These are phyloP conservation scores for Rhazya stricta DNA, from an alignment of 257 asterid genomes.

Conservation along the genomic window DNA sequence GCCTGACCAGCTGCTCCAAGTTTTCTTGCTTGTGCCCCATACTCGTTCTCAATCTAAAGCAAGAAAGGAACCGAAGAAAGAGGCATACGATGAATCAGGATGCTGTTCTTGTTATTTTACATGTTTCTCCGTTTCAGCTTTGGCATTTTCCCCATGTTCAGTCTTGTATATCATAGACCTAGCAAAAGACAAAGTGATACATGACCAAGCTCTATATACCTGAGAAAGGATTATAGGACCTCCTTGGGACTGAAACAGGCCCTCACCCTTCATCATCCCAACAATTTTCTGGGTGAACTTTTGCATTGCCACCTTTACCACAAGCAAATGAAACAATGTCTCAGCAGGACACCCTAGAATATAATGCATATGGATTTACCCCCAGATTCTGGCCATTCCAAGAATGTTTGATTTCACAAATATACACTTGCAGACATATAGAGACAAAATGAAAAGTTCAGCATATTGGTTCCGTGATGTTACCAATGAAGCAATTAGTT, in stretches of 20 bases:
- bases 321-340: slow-evolving; percentile 9
- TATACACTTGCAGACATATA: not conserved
- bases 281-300: slow-evolving; percentile 55
- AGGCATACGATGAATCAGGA: not conserved
- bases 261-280: slow-evolving; percentile 59
- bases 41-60: slow-evolving; percentile 64
- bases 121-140: not conserved
- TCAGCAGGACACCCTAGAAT: not conserved
- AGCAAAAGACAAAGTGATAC: not conserved
- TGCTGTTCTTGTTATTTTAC: not conserved
- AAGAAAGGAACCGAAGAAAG: slow-evolving; percentile 1
- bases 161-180: not conserved
- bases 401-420: not conserved
- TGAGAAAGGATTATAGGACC: slow-evolving; percentile 78
- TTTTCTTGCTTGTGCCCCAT: slow-evolving; percentile 36
- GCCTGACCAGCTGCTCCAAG: slow-evolving; percentile 54
- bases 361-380: not conserved
- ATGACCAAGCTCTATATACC: slow-evolving; percentile 28
- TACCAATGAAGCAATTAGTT: not conserved
- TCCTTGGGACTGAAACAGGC: slow-evolving; percentile 56
- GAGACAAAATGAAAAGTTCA: not conserved
- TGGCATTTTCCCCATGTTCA: slow-evolving; percentile 1
- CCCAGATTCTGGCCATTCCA: not conserved
- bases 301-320: slow-evolving; percentile 53
- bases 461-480: not conserved